Percentiles rank a stretch among this genome's conserved stretches.
Conservation (phyloP, 1,139 yeast genomes). For the Barnettozyma hawaiiensis region DNA sequence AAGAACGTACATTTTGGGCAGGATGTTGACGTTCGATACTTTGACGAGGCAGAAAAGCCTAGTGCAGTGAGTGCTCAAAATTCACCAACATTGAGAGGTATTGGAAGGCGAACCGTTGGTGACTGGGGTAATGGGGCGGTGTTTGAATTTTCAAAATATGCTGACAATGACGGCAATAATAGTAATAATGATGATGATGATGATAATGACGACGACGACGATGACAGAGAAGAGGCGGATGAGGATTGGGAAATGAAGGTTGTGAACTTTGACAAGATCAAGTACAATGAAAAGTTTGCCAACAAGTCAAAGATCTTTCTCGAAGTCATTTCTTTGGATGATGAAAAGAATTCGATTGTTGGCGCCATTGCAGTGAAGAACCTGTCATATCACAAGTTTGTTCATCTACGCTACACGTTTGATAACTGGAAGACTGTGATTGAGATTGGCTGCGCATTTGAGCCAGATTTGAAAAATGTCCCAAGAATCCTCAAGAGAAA, state of each 20-base stretch:
- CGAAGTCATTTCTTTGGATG: conserved; percentile 57
- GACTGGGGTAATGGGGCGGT: conserved; percentile 22
- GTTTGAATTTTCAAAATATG: conserved; percentile 15
- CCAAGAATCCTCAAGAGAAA: conserved; percentile 47
- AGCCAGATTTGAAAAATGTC: conserved; percentile 39
- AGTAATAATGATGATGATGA: conserved; percentile 21
- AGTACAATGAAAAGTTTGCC: conserved; percentile 31
- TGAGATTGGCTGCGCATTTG: conserved; percentile 61
- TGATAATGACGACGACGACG: conserved; percentile 26
- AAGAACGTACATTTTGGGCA: conserved; percentile 79
- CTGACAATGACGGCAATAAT: conserved; percentile 16
- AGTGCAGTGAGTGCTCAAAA: conserved; percentile 64
- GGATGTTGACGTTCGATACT: conserved; percentile 63
- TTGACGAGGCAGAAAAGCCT: conserved; percentile 67
- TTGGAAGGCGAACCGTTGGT: conserved; percentile 5
- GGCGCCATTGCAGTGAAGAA: conserved; percentile 76
- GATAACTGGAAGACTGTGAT: conserved; percentile 71
- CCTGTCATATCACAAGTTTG: conserved; percentile 55
- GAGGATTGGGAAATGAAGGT: conserved; percentile 45
- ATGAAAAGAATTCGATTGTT: conserved; percentile 46
- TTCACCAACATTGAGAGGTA: conserved; percentile 45
- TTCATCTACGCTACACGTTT: conserved; percentile 58
- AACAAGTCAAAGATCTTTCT: conserved; percentile 47
- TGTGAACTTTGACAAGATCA: conserved; percentile 40
- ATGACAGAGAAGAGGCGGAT: conserved; percentile 19